Evolutionary conservation across 345 rosid species (phyloP).

Genomic region (Camelina laxa): DNA sequence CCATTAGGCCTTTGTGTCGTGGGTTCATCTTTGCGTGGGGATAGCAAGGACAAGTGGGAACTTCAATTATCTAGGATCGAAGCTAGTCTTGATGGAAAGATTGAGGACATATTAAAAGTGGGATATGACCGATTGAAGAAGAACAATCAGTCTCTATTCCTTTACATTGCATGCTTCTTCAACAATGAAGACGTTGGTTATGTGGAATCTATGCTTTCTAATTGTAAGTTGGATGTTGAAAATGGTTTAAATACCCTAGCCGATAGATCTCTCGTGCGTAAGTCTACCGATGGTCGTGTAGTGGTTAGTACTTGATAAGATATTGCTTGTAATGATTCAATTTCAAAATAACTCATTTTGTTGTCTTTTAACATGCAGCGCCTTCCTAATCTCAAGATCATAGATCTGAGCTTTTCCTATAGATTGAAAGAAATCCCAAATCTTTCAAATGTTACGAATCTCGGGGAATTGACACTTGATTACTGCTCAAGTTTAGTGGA

Average conservation of each 20-base stretch:
- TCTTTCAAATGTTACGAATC: conserved; percentile 33
- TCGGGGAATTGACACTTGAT: conserved; percentile 14
- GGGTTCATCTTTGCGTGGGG: conserved; percentile 25
- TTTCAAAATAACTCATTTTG: background rate
- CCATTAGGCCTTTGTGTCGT: conserved; percentile 45
- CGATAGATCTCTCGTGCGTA: conserved; percentile 23
- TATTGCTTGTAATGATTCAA: background rate
- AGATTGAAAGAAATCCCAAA: conserved; percentile 34
- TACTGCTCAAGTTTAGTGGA: conserved; percentile 32
- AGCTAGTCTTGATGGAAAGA: conserved; percentile 11
- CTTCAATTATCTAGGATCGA: background rate
- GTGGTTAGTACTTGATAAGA: conserved; percentile 23
- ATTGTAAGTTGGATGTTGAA: background rate
- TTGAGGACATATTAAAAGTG: conserved; percentile 4
- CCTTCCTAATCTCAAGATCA: conserved; percentile 23
- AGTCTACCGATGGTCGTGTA: background rate
- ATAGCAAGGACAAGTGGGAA: conserved; percentile 22
- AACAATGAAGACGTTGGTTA: background rate
- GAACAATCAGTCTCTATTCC: conserved; percentile 20
- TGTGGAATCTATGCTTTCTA: background rate
- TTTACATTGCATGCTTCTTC: conserved; percentile 43
- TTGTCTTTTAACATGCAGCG: conserved; percentile 22
- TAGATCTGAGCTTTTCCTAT: background rate
- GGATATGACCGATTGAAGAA: conserved; percentile 36
- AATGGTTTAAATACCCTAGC: background rate